Conservation (phyloP, 1,284 basidiomycete species). For the Abortiporus biennis region DNA sequence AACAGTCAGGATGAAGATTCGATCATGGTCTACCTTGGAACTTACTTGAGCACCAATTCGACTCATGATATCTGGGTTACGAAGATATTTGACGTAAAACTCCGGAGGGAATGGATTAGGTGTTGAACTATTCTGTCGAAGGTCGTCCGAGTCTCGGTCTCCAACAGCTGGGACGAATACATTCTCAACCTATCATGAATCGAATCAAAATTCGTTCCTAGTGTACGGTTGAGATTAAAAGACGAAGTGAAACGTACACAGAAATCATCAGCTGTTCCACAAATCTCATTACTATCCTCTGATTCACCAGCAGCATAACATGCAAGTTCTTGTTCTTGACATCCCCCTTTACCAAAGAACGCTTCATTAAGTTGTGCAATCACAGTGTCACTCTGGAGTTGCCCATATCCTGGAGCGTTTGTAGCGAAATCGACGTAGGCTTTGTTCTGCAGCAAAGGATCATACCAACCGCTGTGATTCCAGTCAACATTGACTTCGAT, state of each 20-base stretch:
- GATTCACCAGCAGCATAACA: slow-evolving; percentile 49
- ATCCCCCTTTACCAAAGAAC: slow-evolving; percentile 43
- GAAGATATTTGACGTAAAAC: slow-evolving; percentile 45
- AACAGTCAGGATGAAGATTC: too few species aligned
- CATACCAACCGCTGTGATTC: slow-evolving; percentile 52
- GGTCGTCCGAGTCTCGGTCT: slow-evolving; percentile 46
- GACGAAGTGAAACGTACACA: slow-evolving; percentile 46
- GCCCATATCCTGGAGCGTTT: slow-evolving; percentile 60
- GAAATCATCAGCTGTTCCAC: slow-evolving; percentile 43
- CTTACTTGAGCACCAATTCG: slow-evolving; percentile 42
- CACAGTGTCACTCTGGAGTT: slow-evolving; percentile 41
- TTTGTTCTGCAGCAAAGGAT: slow-evolving; percentile 56
- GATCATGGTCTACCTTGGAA: not conserved
- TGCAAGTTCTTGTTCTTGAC: slow-evolving; percentile 42
- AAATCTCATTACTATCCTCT: slow-evolving; percentile 39
- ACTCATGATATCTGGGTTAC: slow-evolving; percentile 25
- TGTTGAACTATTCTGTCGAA: slow-evolving; percentile 48
- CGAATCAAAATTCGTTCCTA: slow-evolving; percentile 2
- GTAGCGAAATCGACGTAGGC: slow-evolving; percentile 57
- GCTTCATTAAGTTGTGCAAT: slow-evolving; percentile 41
- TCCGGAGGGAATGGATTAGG: slow-evolving; percentile 45
- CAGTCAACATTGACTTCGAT: not conserved
- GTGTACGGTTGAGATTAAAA: not conserved
- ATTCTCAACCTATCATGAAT: slow-evolving; percentile 33
- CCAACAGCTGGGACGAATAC: slow-evolving; percentile 46